These are phyloP conservation scores for Metschnikowia colocasiae DNA, from an alignment of 805 yeast genomes.

Conservation along the genomic window DNA sequence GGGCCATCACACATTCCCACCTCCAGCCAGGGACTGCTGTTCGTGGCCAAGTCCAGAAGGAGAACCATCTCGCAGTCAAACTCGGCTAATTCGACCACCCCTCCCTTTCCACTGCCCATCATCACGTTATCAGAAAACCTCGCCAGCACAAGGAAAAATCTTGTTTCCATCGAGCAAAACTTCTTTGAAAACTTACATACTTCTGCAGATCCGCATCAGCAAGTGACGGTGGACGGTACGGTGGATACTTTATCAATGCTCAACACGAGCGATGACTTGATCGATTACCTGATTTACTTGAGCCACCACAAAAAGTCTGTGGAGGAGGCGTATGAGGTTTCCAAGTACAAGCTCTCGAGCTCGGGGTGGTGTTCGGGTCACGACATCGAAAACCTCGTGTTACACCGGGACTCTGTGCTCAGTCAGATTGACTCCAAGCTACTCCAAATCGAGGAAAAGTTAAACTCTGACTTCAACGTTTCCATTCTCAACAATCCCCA, in stretches of 20 bases:
- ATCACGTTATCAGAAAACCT: slow-evolving; percentile 39
- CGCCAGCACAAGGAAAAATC: slow-evolving; percentile 23
- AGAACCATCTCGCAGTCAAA: slow-evolving; percentile 24
- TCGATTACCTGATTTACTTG: slow-evolving; percentile 32
- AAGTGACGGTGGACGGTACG: background rate
- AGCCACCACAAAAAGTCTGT: slow-evolving; percentile 32
- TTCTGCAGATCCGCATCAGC: background rate
- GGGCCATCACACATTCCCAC: slow-evolving; percentile 13
- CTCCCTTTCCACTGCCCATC: slow-evolving; percentile 36
- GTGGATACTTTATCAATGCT: slow-evolving; percentile 19
- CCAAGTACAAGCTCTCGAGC: slow-evolving; percentile 29
- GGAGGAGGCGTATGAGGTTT: slow-evolving; percentile 31
- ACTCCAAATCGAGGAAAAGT: slow-evolving; percentile 34
- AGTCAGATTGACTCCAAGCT: slow-evolving; percentile 38
- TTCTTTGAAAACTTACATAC: slow-evolving; percentile 25
- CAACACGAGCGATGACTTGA: slow-evolving; percentile 24
- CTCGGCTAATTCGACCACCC: slow-evolving; percentile 22
- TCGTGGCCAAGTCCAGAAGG: slow-evolving; percentile 14
- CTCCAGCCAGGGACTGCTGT: slow-evolving; percentile 14
- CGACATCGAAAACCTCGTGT: slow-evolving; percentile 35
- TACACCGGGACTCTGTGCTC: slow-evolving; percentile 34
- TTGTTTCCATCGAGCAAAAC: slow-evolving; percentile 32
- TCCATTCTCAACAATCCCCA: slow-evolving; percentile 20
- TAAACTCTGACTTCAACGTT: slow-evolving; percentile 27
- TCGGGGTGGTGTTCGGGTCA: slow-evolving; percentile 44